Evolutionary conservation across 225 moss, liverwort and hornwort species (phyloP), one percentile per base, ranked within the genome.

Genomic region (Physcomitrellopsis africana): DNA sequence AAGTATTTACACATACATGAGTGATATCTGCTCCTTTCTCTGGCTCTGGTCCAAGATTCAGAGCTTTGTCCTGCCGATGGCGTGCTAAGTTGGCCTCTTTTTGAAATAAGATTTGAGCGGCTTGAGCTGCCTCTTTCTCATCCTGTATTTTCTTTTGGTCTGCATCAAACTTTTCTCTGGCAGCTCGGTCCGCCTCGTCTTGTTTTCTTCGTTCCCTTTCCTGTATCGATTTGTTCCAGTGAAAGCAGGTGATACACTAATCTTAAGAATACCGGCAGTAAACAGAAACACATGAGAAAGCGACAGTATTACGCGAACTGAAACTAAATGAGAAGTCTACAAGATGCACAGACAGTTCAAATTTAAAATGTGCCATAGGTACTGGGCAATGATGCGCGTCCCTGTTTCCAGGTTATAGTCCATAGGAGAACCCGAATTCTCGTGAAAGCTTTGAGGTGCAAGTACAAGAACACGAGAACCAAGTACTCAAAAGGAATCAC

Each of bases 171-270:
- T 70, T 89, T 58, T 94, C 91, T 63, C 79, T 84, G 8, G 84
- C 86, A 58, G 80, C 88, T 70, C 70, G 85, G 16, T 94, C 88
- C 66, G 82, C 85, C 79, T 85, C 81, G 16, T 70, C 90, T 69
- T 82, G 80, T 23, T 84, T 81, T 82, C 83, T 73, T 67, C 68
- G 83, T 68, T 97, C 96, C 74, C 92, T 88, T 74, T 97, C 96
- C 94, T 93, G 54, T 77, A 42, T 23, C 64, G 66, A 23, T 12
- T 71, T 51, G 53, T 51, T 63, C 13, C 29, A 44, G 24, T 69
- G 22, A 60, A 37, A 69, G 72, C 49, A 55, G 63, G 45, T 55
- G 3, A 53, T 51, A 69, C 12, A 61, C 24, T 62, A 45, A n/a
- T 63, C 44, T 37, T 62, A 10, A 48, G 37, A 42, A 18, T 7